phyloP scores from a whole-genome alignment of 768 basidiomycete species.

The Coprinopsis strossmayeri region DNA sequence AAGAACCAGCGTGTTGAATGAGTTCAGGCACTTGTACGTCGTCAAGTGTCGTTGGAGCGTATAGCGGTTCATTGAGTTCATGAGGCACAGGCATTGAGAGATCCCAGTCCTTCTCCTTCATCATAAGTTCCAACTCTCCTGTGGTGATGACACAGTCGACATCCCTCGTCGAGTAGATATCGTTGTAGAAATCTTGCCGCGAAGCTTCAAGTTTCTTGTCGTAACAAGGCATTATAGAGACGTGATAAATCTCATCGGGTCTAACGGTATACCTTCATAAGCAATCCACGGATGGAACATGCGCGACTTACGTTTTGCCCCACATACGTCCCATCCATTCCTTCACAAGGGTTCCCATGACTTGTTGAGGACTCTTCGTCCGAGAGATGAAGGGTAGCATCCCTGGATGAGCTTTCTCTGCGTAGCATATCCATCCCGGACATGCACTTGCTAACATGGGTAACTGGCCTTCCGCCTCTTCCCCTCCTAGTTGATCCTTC shows the following conservation, averaged over 20 bases:
- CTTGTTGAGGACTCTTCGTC: conserved; percentile 90
- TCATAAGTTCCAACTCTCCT: conserved; percentile 83
- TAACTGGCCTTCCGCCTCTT: conserved; percentile 31
- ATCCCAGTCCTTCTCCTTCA: conserved; percentile 79
- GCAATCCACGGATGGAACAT: not conserved
- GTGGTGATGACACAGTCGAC: conserved; percentile 98
- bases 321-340: conserved; percentile 69
- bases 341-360: conserved; percentile 93
- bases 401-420: conserved; percentile 93
- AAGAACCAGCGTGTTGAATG: conserved; percentile 73
- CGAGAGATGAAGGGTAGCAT: conserved; percentile 86
- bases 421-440: conserved; percentile 99
- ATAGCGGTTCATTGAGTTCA: conserved; percentile 33
- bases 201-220: conserved; percentile 99
- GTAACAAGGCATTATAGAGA: conserved; percentile 98
- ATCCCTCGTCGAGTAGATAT: conserved; percentile 76
- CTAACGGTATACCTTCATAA: conserved; percentile 23
- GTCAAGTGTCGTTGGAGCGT: conserved; percentile 11
- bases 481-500: conserved; percentile 15
- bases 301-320: conserved; percentile 55
- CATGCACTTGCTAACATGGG: conserved; percentile 96
- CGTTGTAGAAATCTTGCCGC: conserved; percentile 85
- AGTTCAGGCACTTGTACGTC: conserved; percentile 56
- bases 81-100: conserved; percentile 49
- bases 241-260: conserved; percentile 88